phyloP scores from a whole-genome alignment of 257 asterid genomes.

The Paraleonurus japonicus region DNA sequence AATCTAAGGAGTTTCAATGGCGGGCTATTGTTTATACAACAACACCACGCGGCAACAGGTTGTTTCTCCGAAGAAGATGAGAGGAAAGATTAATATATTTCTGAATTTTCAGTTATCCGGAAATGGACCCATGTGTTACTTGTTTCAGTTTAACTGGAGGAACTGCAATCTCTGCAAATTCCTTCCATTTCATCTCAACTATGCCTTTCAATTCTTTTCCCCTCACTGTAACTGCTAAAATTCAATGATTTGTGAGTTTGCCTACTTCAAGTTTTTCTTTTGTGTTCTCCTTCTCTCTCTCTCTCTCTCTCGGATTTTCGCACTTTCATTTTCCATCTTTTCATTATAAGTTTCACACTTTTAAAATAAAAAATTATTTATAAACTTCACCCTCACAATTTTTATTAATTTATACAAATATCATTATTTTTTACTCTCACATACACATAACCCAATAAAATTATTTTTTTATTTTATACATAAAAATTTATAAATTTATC shows the following conservation, averaged over 20 bases:
- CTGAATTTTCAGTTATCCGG: background rate
- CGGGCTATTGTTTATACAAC: slow-evolving; percentile 2
- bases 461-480: too few relatives aligned
- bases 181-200: background rate
- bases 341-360: too few relatives aligned
- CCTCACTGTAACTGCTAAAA: background rate
- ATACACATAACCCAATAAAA: too few relatives aligned
- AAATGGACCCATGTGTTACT: slow-evolving; percentile 31
- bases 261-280: background rate
- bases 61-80: background rate
- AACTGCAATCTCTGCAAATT: slow-evolving; percentile 10
- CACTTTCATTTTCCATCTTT: too few relatives aligned
- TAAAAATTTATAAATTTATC: too few relatives aligned
- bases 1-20: background rate
- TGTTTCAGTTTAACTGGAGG: slow-evolving; percentile 5
- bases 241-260: background rate
- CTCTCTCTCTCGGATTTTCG: too few relatives aligned
- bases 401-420: too few relatives aligned
- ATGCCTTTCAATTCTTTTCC: background rate
- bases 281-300: too few relatives aligned
- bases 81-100: slow-evolving; percentile 6
- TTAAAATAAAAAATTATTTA: too few relatives aligned
- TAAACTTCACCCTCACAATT: too few relatives aligned
- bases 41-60: slow-evolving; percentile 9
- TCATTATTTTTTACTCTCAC: too few relatives aligned